Percentiles rank a stretch among this genome's conserved stretches.
Evolutionary conservation across 2,329 filamentous ascomycete species (phyloP).

Genomic region (Neoscytalidium dimidiatum): DNA sequence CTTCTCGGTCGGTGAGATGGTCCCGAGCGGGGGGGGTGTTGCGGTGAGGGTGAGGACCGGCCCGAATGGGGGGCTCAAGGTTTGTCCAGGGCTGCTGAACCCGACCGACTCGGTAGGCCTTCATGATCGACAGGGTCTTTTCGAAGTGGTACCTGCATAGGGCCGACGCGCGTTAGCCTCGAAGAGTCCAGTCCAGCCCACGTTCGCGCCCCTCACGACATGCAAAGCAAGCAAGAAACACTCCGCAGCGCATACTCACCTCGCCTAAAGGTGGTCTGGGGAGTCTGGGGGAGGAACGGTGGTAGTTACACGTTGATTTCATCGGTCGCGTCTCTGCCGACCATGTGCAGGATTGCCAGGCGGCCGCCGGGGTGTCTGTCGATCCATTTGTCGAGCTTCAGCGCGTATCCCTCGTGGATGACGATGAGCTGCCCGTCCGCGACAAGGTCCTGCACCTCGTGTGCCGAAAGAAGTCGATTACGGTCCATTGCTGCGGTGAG

Average conservation of each 20-base stretch:
- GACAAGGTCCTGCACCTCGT: slow-evolving; percentile 55
- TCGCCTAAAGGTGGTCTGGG: background rate
- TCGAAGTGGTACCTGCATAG: slow-evolving; percentile 58
- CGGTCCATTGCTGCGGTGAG: slow-evolving; percentile 27
- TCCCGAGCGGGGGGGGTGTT: slow-evolving; percentile 22
- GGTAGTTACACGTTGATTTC: slow-evolving; percentile 58
- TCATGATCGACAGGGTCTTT: slow-evolving; percentile 58
- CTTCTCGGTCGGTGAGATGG: no score
- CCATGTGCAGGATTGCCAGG: slow-evolving; percentile 63
- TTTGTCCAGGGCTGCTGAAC: slow-evolving; percentile 59
- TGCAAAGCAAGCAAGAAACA: background rate
- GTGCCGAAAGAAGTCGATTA: slow-evolving; percentile 47
- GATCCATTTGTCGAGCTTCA: slow-evolving; percentile 62
- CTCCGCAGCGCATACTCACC: slow-evolving; percentile 2
- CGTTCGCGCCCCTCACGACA: no score
- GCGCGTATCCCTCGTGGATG: slow-evolving; percentile 56
- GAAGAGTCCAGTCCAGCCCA: background rate
- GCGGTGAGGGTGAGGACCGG: slow-evolving; percentile 46
- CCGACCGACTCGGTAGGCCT: slow-evolving; percentile 61
- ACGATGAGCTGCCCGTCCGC: slow-evolving; percentile 58
- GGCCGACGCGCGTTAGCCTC: background rate
- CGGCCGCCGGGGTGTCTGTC: slow-evolving; percentile 60
- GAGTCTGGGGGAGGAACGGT: background rate
- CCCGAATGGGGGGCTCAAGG: slow-evolving; percentile 61
- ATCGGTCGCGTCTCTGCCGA: slow-evolving; percentile 60